Base-by-base conservation (phyloP, 768 basidiomycete genomes). In the Termitomyces eurrhizus region DNA sequence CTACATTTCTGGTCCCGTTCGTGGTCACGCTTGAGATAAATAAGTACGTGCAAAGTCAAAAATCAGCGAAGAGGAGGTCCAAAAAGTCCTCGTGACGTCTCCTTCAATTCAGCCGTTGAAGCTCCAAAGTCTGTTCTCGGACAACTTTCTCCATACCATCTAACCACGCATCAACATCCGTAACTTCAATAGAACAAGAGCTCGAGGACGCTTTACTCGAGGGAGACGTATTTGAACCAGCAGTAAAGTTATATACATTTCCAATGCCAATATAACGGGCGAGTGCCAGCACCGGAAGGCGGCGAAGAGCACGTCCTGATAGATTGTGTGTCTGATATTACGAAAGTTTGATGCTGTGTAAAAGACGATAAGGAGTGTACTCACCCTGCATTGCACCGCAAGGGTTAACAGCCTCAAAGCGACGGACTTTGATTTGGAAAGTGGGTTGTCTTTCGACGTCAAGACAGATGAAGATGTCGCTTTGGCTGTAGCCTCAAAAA, bases 211-310 rank as follows among this genome's bases (percentile, higher is more conserved):
- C 26, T 32, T 26, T 52, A 42, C 49, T 61, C 14, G 57, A 42
- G 24, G 63, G 50, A 36, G 49, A 37, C 46, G 39, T 7, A 29
- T 26, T 41, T 18, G 62, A 39, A 37, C 14, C 62, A 32, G 51
- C 21, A 32, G 32, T 35, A 26, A 65, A 57, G 4, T 56, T 52
- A 29, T 55, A 57, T 14, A 76, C 50, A 63, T 70, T 73, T n/a
- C 83, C 81, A 16, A 80, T 73, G 33, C 87, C 83, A 53, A 98
- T 87, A 69, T 93, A 88, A 8, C 85, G 81, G 4, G 96, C 93
- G 50, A 97, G 85, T 1, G 95, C 93, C 21, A 98, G 83, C 50
- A 98, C 93, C 3, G 97, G 97, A n/a, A 99, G 79, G 7, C 95
- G 86, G 13, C 97, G 86, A 13, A 99, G 80, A 1, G 92, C 88